phyloP scores from a whole-genome alignment of 2,329 filamentous ascomycete species.

The Ramularia endophylla region DNA sequence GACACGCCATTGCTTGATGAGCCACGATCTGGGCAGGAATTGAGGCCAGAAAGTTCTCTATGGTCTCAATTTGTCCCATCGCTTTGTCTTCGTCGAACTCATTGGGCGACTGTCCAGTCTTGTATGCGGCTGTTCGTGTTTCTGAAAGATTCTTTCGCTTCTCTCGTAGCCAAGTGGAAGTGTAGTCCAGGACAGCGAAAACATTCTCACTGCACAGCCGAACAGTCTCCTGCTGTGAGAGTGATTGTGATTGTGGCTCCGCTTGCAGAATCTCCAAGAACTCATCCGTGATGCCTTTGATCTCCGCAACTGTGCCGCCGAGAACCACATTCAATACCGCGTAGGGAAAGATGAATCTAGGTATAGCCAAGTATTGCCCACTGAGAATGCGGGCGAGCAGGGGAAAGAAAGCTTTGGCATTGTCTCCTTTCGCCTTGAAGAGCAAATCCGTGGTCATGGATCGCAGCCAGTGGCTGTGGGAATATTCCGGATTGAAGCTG shows the following conservation, averaged over 20 bases:
- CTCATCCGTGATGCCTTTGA: slow-evolving; percentile 63
- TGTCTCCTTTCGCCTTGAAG: slow-evolving; percentile 66
- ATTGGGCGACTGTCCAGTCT: slow-evolving; percentile 38
- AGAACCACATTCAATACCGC: slow-evolving; percentile 77
- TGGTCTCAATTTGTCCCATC: slow-evolving; percentile 53
- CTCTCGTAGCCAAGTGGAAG: slow-evolving; percentile 81
- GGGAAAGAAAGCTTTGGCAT: slow-evolving; percentile 71
- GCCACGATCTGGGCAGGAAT: slow-evolving; percentile 71
- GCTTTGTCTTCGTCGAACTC: slow-evolving; percentile 48
- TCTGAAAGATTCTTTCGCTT: slow-evolving; percentile 53
- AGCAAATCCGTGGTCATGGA: slow-evolving; percentile 76
- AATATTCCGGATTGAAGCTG: slow-evolving; percentile 62
- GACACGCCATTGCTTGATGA: slow-evolving; percentile 82
- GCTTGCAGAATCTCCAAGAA: slow-evolving; percentile 65
- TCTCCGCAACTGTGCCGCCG: slow-evolving; percentile 60
- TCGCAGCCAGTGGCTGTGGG: slow-evolving; percentile 77
- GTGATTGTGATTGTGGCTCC: slow-evolving; percentile 48
- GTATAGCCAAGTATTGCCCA: slow-evolving; percentile 77
- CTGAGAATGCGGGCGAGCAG: slow-evolving; percentile 76
- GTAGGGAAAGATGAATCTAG: slow-evolving; percentile 85
- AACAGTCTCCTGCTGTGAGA: slow-evolving; percentile 67
- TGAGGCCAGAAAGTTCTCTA: slow-evolving; percentile 65
- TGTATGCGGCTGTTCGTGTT: slow-evolving; percentile 36
- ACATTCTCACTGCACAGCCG: slow-evolving; percentile 88
- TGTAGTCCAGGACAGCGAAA: slow-evolving; percentile 85